Conservation (phyloP, 75 land plant species). For the Cunninghamia lanceolata region DNA sequence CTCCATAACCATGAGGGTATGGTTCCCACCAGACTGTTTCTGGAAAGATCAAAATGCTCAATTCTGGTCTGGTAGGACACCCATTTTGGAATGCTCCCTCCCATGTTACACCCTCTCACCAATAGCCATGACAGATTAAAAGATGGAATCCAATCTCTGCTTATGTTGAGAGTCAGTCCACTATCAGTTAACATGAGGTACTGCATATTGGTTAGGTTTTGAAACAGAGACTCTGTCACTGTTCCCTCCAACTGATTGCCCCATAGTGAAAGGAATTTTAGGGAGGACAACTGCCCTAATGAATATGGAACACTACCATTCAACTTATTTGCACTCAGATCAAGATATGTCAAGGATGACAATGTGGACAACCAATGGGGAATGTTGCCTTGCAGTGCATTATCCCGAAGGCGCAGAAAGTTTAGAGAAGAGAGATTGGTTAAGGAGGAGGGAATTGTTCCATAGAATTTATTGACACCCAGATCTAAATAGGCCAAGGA, state of each 20-base stretch:
- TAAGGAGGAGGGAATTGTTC: conserved; percentile 30
- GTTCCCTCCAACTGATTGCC: not conserved
- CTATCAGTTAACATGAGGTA: not conserved
- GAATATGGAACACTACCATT: conserved; percentile 36
- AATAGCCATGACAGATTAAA: not conserved
- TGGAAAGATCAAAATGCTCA: not conserved
- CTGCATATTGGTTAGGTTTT: not conserved
- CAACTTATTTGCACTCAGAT: conserved; percentile 26
- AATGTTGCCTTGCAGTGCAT: conserved; percentile 24
- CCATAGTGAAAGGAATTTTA: conserved; percentile 5
- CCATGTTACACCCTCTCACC: not conserved
- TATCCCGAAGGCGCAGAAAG: conserved; percentile 21
- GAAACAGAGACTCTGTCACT: not conserved
- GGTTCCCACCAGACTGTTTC: not conserved
- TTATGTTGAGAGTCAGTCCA: not conserved
- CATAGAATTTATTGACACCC: conserved; percentile 4
- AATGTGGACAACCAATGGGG: conserved; percentile 4
- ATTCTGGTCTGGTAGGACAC: not conserved
- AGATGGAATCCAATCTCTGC: not conserved
- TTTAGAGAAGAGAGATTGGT: conserved; percentile 26
- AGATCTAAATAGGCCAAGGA: not conserved
- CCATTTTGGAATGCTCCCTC: not conserved
- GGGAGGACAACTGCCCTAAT: conserved; percentile 14
- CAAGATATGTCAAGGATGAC: conserved; percentile 12
- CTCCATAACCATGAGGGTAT: not conserved